Base-by-base conservation (phyloP, 306 rosid genomes). In the Carpinus fangiana region DNA sequence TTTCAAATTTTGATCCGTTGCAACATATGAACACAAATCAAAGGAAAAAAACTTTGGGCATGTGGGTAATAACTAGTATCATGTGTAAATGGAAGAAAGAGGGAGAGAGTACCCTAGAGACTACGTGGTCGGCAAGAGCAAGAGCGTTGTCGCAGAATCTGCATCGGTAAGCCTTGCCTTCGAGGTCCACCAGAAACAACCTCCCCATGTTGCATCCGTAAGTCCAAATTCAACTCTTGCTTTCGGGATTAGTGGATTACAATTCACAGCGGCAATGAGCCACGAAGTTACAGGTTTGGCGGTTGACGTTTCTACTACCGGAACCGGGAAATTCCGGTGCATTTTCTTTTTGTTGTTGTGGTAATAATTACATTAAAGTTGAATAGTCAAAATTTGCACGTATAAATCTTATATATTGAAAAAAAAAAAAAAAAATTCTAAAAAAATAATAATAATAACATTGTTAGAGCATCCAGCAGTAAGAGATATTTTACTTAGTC, bases 121-220 rank as follows among this genome's bases (percentile, higher is more conserved):
- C 81, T 73, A 94, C 81, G 53, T 90, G 76, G 3, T 89, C 86
- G 47, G 88, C 85, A 43, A 87, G 94, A 28, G 93, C 96, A 46
- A 92, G 89, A 73, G 87, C 88, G 85, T 78, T 80, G 2, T 85
- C 53, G 55, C 96, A 92, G 82, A 72, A 79, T 77, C 65, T 79
- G 88, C 98, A 94, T 51, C 94, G 59, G 72, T 78, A 94, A 43
- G 84, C 74, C 79, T 86, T 90, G 76, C 97, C 98, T 14, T 94
- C 92, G 84, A 92, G 88, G 80, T 94, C 94, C 56, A 92, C 83
- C 38, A 86, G 60, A 76, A 89, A 92, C 66, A 90, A 57, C 82
- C 97, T 90, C 53, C 98, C 98, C 98, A 93, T 90, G 34, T 5
- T 31, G 8, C 21, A 16, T 59, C 17, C 76, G 56, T 12, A 0